Conservation (phyloP, 805 yeast species). For the Blastobotrys robertii region DNA sequence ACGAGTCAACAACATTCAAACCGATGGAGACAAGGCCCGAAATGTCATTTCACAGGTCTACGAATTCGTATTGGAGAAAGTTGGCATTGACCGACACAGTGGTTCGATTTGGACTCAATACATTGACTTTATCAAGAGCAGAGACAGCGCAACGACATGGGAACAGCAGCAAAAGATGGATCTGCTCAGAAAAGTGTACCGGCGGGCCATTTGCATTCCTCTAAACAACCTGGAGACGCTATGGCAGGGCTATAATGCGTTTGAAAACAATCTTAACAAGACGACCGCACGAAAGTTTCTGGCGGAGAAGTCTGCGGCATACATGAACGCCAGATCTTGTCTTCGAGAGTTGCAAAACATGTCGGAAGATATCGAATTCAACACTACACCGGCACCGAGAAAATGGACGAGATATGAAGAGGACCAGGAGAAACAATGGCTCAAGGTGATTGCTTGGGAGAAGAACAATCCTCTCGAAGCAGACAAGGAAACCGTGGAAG, state of each 20-base stretch:
- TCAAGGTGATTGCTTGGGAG: constrained; percentile 74
- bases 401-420: constrained; percentile 21
- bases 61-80: constrained; percentile 67
- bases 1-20: constrained; percentile 49
- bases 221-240: constrained; percentile 59
- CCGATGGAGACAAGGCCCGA: constrained; percentile 76
- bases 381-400: constrained; percentile 23
- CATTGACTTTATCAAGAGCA: constrained; percentile 60
- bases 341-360: constrained; percentile 59
- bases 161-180: constrained; percentile 79
- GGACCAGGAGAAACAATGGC: constrained; percentile 49
- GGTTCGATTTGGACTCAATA: constrained; percentile 75
- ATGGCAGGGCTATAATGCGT: constrained; percentile 74
- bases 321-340: constrained; percentile 78
- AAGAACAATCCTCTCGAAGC: constrained; percentile 56
- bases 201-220: constrained; percentile 67
- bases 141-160: constrained; percentile 53
- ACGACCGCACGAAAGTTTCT: constrained; percentile 77
- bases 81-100: constrained; percentile 69
- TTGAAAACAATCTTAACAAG: constrained; percentile 70
- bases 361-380: constrained; percentile 38
- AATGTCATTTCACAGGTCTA: constrained; percentile 68
- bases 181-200: constrained; percentile 61
- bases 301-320: constrained; percentile 70
- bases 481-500: constrained; percentile 36